Conservation (phyloP, 2,329 filamentous ascomycete species). For the Rhynchosporium graminicola region DNA sequence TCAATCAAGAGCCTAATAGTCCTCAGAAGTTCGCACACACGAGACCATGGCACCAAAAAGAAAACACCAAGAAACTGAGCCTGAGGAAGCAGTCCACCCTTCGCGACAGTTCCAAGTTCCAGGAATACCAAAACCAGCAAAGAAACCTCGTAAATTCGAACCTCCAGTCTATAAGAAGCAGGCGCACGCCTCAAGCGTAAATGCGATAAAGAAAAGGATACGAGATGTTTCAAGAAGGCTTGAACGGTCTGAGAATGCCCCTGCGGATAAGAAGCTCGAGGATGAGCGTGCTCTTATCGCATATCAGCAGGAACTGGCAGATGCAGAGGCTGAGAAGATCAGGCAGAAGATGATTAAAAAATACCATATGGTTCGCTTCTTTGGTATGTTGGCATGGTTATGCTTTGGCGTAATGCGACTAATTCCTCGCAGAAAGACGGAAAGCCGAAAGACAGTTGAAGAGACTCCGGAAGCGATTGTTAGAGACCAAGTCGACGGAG, state of each 20-base stretch:
- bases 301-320: conserved; percentile 63
- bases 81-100: conserved; percentile 35
- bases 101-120: conserved; percentile 39
- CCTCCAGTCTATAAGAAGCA: conserved; percentile 36
- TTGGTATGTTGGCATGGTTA: conserved; percentile 53
- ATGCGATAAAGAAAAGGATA: conserved; percentile 70
- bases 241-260: conserved; percentile 60
- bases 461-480: conserved; percentile 60
- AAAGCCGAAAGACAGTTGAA: conserved; percentile 70
- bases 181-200: conserved; percentile 45
- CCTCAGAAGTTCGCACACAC: neutral
- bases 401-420: conserved; percentile 6
- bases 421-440: conserved; percentile 59
- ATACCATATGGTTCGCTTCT: conserved; percentile 84
- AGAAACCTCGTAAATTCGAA: conserved; percentile 38
- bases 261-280: conserved; percentile 66
- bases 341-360: conserved; percentile 71
- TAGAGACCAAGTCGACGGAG: conserved; percentile 51
- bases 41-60: conserved; percentile 39
- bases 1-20: too few species aligned
- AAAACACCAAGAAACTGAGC: conserved; percentile 32
- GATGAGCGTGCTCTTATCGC: conserved; percentile 71
- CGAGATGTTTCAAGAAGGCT: conserved; percentile 70
- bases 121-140: conserved; percentile 37
- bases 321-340: conserved; percentile 60